Evolutionary conservation across 352 stramenopile genomes (phyloP), one percentile per base, ranked within the genome.

Genomic region (Blastocystis sp.): DNA sequence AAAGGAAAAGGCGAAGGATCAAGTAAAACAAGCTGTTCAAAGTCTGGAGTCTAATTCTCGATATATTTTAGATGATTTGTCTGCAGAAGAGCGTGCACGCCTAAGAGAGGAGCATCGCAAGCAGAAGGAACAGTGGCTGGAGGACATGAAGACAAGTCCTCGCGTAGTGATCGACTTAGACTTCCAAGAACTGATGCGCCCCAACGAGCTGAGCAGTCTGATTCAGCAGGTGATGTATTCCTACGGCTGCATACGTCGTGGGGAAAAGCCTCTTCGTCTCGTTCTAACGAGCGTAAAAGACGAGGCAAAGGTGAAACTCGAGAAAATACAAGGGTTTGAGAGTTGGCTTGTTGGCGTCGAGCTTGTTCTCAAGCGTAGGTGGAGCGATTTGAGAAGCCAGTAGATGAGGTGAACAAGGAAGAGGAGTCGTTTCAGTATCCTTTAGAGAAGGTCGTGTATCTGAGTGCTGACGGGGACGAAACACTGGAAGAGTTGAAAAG

Each of bases 391-490:
- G 94, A 95, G 82, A 93, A 94, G 65, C 91, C 95, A 26, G 50
- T 94, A 9, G 88, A 92, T 92, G 70, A 95, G 94, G 76, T 92
- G 94, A 68, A 68, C 37, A 1, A 47, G 6, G n/a, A 64, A 8
- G 47, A 68, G 8, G 20, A 59, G 3, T 66, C 20, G 16, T 85
- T 55, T 34, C 50, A 43, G 20, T 85, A 85, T 53, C n/a, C 73
- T 34, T 24, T 45, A 20, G 73, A 85, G 30, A 93, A 93, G 56
- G 92, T 98, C 53, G 94, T 98, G 20, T 98, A 98, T 90, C 91
- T 98, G 39, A 98, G 95, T 1, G 95, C 95, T 5, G 96, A 98
- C 91, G 97, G 95, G 8, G 92, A 95, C 11, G 96, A 96, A 90
- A 95, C 93, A 34, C 93, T 98, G 85, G 94, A 93, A 20, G 91